Conservation (phyloP, 768 basidiomycete species). For the Dictyophora rubrovolvata region DNA sequence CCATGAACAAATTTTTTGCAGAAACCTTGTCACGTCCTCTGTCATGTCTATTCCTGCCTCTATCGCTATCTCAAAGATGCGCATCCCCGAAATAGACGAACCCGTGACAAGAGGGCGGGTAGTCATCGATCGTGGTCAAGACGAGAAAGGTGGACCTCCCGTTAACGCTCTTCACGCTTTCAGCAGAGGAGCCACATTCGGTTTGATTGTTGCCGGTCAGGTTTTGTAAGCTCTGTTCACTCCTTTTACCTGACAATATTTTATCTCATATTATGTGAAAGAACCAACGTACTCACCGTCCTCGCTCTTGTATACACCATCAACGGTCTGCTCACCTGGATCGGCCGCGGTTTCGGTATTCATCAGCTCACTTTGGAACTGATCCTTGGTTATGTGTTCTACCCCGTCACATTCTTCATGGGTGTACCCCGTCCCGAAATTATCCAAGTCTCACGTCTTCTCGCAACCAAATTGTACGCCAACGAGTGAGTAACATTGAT, state of each 20-base stretch:
- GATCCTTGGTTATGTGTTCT: conserved; percentile 78
- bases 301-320: conserved; percentile 71
- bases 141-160: conserved; percentile 40
- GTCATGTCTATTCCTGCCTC: conserved; percentile 95
- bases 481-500: conserved; percentile 57
- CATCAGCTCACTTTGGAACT: conserved; percentile 75
- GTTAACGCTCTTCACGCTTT: conserved; percentile 86
- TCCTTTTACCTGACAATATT: background rate
- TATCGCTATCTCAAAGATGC: conserved; percentile 84
- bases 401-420: conserved; percentile 76
- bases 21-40: conserved; percentile 73
- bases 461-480: conserved; percentile 80
- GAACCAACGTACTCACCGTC: conserved; percentile 78
- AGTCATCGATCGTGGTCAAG: conserved; percentile 68
- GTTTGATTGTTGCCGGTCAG: conserved; percentile 78
- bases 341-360: conserved; percentile 79
- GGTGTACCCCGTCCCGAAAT: conserved; percentile 75
- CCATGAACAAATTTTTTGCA: background rate
- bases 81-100: conserved; percentile 73
- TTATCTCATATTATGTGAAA: conserved; percentile 17
- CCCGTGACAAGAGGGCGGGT: conserved; percentile 78
- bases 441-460: conserved; percentile 64
- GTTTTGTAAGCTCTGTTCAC: conserved; percentile 48
- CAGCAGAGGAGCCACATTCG: conserved; percentile 74
- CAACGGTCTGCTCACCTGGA: conserved; percentile 83